phyloP scores from a whole-genome alignment of 495 filamentous ascomycete species.

The Aspergillus taichungensis region DNA sequence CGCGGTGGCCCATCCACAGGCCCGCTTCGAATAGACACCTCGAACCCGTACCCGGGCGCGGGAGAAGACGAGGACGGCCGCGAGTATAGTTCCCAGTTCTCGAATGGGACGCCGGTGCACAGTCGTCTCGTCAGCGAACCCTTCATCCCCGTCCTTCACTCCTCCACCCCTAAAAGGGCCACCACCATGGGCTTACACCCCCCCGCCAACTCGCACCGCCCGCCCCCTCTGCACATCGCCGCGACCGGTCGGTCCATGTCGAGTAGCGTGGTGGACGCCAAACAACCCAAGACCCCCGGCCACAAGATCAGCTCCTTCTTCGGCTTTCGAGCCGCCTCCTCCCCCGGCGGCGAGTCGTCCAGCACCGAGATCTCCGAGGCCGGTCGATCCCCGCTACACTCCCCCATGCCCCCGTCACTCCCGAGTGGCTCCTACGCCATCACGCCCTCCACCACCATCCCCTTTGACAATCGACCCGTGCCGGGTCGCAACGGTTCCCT shows the following conservation, averaged over 20 bases:
- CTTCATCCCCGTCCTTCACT: constrained; percentile 35
- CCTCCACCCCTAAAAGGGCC: constrained; percentile 31
- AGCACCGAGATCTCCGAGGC: constrained; percentile 57
- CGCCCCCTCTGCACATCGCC: constrained; percentile 35
- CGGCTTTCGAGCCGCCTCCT: constrained; percentile 52
- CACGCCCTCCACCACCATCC: constrained; percentile 20
- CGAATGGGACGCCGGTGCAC: constrained; percentile 36
- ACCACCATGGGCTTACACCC: constrained; percentile 39
- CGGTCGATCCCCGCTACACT: constrained; percentile 49
- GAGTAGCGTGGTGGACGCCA: constrained; percentile 19
- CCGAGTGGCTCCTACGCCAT: constrained; percentile 33
- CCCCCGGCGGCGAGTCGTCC: constrained; percentile 51
- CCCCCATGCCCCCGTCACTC: constrained; percentile 44
- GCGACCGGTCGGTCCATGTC: constrained; percentile 25
- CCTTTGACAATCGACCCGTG: constrained; percentile 41
- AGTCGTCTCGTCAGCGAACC: constrained; percentile 41
- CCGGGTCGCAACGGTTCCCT: constrained; percentile 26
- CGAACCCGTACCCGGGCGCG: constrained; percentile 18
- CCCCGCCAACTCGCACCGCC: constrained; percentile 16
- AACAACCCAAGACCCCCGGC: constrained; percentile 51
- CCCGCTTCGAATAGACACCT: constrained; percentile 32
- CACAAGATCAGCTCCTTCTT: constrained; percentile 61
- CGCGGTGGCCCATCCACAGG: constrained; percentile 23
- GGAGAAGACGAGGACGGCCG: constrained; percentile 24
- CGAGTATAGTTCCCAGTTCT: constrained; percentile 29